Evolutionary conservation across 1,139 yeast species (phyloP), one percentile per base, ranked within the genome.

Genomic region (Lodderomyces beijingensis): DNA sequence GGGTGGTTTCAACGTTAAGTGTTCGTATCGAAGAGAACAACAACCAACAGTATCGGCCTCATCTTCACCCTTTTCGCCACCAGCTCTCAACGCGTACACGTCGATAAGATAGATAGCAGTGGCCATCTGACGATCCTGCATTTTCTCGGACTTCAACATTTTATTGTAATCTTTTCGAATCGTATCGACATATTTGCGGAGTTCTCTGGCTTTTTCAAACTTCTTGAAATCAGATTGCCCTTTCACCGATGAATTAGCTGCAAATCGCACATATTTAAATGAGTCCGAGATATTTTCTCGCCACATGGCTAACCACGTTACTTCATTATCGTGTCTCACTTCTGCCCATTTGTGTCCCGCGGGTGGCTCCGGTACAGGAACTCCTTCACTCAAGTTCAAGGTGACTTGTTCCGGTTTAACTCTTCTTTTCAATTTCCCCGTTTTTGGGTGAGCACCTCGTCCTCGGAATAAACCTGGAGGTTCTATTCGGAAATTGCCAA

Each of bases 31-130:
- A 44, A 89, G 70, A 1, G 97, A 89, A 60, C 97, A 89, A 61
- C 98, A 89, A 28, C 98, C 98, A 28, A 89, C 98, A 2, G 98
- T 89, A 55, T 91, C 98, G 2, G 97, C 97, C 54, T 89, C 96
- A 49, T 91, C 97, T 7, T 89, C 97, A 12, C 93, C 86, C 56
- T 89, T 89, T 59, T 91, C 97, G 47, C 96, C 96, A 54, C 97
- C 97, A 0, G 97, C 97, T 82, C 97, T 85, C 42, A 91, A 71
- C 0, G 97, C 97, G 53, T 88, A 81, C n/a, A 81, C 77, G 63
- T 91, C 98, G 52, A 91, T 89, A 33, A 91, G 70, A 55, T 89
- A 91, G 33, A 91, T 86, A 2, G 96, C 96, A 2, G 94, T 86
- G 3, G 97, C 96, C 54, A 89, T 77, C 61, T 91, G 97, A 41